Evolutionary conservation across 2,329 filamentous ascomycete species (phyloP), one percentile per base, ranked within the genome.

Genomic region (Colletotrichum musicola): DNA sequence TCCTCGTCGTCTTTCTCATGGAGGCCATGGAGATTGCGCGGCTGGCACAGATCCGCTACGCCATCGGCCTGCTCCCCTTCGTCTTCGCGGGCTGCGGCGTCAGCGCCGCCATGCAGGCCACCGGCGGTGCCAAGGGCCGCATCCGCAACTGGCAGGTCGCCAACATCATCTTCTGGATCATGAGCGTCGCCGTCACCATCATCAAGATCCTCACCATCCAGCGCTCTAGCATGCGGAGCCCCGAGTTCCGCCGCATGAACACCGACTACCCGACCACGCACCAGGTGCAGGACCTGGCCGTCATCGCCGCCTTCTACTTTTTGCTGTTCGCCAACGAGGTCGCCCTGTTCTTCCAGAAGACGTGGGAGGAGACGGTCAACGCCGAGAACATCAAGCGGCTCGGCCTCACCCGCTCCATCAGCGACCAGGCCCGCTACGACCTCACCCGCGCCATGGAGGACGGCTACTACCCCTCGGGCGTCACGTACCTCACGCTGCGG

Each of bases 11-110:
- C 30, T 60, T 73, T 20, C 70, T 73, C 16, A 73, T 75, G 73
- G 64, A 76, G 63, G 63, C 66, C 22, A 68, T 75, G 56, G 74
- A 76, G 64, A 59, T 76, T 9, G 73, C 59, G 4, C 68, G 71
- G 25, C 68, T 75, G 12, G 71, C 60, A 4, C 44, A 20, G 46
- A 49, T 71, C 38, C 44, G 65, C 57, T 62, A 74, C 66, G 66
- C 72, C 51, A 53, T 74, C 58, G 67, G 71, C 30, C 71, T 75
- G 51, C 62, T 72, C 20, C 72, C 71, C 35, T 70, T 74, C 70
- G 27, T 70, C 67, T 74, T 73, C 47, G 71, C 63, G 10, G 74
- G 73, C 4, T 72, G 70, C 50, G 54, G 35, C 4, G 42, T 71
- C 6, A 72, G 70, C 12, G 68, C 64, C 9, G 47, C 47, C 20